Conservation (phyloP, 139 green algal genomes). For the Tetradesmus obliquus region DNA sequence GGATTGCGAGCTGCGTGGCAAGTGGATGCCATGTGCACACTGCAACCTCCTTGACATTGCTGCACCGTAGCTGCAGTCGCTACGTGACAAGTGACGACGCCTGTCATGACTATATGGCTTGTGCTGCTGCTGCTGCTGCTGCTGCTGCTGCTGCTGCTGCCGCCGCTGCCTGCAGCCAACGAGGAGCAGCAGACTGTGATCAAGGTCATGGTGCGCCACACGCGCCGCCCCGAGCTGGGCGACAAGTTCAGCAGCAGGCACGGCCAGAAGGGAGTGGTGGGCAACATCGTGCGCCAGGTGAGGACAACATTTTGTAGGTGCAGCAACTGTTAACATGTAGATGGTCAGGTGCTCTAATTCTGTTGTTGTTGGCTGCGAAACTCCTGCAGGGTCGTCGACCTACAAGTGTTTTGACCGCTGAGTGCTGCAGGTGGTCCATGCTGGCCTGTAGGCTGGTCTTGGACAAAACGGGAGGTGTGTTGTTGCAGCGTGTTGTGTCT, state of each 20-base stretch:
- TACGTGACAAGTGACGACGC: background rate
- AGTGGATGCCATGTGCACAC: background rate
- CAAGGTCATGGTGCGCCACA: slow-evolving; percentile 94
- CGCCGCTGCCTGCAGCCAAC: slow-evolving; percentile 68
- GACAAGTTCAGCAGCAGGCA: slow-evolving; percentile 97
- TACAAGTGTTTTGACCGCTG: too few species aligned
- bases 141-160: background rate
- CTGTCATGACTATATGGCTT: background rate
- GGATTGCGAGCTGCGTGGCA: too few species aligned
- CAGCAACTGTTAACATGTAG: background rate
- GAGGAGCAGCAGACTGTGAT: slow-evolving; percentile 90
- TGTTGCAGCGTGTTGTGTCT: too few species aligned
- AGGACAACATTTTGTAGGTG: slow-evolving; percentile 4
- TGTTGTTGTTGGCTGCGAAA: background rate
- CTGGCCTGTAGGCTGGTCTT: too few species aligned
- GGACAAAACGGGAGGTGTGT: too few species aligned
- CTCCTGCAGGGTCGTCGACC: too few species aligned
- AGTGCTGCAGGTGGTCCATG: too few species aligned
- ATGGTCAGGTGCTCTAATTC: background rate
- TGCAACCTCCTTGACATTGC: background rate
- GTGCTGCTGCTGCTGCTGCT: background rate
- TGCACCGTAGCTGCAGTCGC: background rate
- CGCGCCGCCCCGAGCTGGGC: slow-evolving; percentile 93
- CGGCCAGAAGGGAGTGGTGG: slow-evolving; percentile 97
- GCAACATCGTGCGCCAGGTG: slow-evolving; percentile 81